Evolutionary conservation across 2,329 filamentous ascomycete species (phyloP).

Genomic region (Nannizziopsis barbatae): DNA sequence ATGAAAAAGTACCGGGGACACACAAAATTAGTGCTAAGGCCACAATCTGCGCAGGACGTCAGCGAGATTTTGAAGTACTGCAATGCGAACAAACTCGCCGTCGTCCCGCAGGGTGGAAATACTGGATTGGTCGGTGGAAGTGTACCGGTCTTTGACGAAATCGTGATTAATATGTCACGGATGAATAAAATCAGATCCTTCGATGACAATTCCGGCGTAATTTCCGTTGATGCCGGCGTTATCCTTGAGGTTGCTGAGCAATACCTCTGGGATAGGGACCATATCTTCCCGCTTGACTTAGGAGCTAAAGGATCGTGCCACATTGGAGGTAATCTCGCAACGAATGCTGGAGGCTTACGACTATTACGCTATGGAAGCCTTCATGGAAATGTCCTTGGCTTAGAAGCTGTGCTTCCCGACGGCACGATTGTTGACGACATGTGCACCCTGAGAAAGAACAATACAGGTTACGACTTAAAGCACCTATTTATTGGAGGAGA

Average conservation of each 20-base stretch:
- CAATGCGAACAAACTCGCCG: constrained; percentile 81
- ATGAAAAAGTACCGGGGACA: constrained; percentile 98
- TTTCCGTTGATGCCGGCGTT: constrained; percentile 83
- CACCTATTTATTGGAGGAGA: constrained; percentile 94
- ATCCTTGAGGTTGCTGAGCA: constrained; percentile 83
- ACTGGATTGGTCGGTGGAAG: constrained; percentile 92
- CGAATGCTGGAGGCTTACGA: constrained; percentile 85
- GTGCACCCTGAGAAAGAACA: constrained; percentile 85
- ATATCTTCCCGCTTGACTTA: constrained; percentile 94
- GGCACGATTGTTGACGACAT: constrained; percentile 87
- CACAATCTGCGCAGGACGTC: constrained; percentile 72
- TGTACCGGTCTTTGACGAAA: constrained; percentile 96
- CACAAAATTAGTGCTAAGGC: constrained; percentile 75
- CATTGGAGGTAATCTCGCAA: constrained; percentile 88
- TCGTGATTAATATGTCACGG: constrained; percentile 77
- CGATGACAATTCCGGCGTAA: constrained; percentile 79
- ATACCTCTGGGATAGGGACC: constrained; percentile 66
- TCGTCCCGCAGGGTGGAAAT: constrained; percentile 95
- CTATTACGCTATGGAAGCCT: constrained; percentile 86
- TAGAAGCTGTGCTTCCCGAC: constrained; percentile 88
- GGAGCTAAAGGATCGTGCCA: constrained; percentile 96
- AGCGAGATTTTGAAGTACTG: constrained; percentile 88
- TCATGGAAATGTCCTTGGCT: constrained; percentile 81
- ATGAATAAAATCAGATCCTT: constrained; percentile 90
- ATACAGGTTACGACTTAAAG: constrained; percentile 95